These are phyloP conservation scores for Boletus tylopilopsis DNA, from an alignment of 768 basidiomycete species.

Conservation along the genomic window DNA sequence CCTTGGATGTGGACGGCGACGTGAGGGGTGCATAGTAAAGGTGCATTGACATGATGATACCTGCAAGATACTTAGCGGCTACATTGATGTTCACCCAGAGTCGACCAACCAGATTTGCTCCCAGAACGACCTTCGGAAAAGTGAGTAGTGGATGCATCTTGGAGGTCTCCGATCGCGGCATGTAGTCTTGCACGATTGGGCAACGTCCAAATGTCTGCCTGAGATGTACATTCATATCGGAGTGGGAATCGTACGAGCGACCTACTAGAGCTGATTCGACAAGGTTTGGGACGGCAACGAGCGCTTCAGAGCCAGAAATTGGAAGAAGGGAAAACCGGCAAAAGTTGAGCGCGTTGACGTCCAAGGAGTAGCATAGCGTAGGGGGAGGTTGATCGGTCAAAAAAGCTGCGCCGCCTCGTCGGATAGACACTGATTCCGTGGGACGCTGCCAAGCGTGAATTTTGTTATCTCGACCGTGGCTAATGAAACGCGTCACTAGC, in stretches of 20 bases:
- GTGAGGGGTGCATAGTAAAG: constrained; percentile 41
- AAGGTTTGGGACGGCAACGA: constrained; percentile 84
- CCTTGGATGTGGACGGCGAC: constrained; percentile 32
- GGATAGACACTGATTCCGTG: constrained; percentile 43
- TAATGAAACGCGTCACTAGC: constrained; percentile 1
- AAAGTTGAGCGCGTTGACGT: constrained; percentile 92
- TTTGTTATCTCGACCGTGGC: constrained; percentile 86
- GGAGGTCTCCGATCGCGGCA: constrained; percentile 74
- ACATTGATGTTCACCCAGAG: background rate
- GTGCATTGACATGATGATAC: constrained; percentile 88
- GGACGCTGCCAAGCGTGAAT: constrained; percentile 68
- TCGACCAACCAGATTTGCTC: constrained; percentile 51
- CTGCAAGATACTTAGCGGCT: constrained; percentile 34
- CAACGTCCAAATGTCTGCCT: constrained; percentile 89
- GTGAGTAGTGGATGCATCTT: constrained; percentile 23
- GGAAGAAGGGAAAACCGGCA: constrained; percentile 79
- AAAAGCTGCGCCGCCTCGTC: constrained; percentile 55
- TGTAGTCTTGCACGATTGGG: constrained; percentile 69
- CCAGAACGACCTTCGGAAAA: constrained; percentile 46
- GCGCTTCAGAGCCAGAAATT: constrained; percentile 12
- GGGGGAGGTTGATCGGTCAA: constrained; percentile 49
- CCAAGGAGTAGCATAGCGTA: constrained; percentile 60
- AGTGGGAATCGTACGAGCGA: background rate
- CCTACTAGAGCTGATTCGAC: constrained; percentile 81
- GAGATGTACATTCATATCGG: background rate